phyloP scores from a whole-genome alignment of 805 yeast species.

The Nakazawaea molendinolei region DNA sequence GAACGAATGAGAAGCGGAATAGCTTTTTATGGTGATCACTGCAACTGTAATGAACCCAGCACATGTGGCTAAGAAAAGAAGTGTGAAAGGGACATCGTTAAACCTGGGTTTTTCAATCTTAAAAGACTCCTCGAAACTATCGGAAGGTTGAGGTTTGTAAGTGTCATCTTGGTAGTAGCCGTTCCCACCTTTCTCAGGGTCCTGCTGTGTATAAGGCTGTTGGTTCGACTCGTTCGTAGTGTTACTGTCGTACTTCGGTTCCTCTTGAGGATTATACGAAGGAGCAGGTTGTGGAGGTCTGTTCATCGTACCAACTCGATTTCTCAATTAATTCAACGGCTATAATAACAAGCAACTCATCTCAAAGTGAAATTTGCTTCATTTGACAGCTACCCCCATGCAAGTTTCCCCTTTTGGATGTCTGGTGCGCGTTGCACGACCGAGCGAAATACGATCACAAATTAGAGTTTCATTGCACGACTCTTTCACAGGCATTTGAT shows the following conservation, averaged over 20 bases:
- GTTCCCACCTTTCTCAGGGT: slow-evolving; percentile 5
- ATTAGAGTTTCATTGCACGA: too few relatives aligned
- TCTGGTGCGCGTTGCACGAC: too few relatives aligned
- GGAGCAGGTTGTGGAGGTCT: too few relatives aligned
- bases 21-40: slow-evolving; percentile 59
- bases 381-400: too few relatives aligned
- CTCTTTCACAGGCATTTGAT: too few relatives aligned
- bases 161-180: slow-evolving; percentile 14
- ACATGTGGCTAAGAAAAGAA: slow-evolving; percentile 39
- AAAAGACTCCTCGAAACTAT: slow-evolving; percentile 61
- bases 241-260: slow-evolving; percentile 7
- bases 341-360: too few relatives aligned
- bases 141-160: slow-evolving; percentile 12
- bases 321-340: too few relatives aligned
- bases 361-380: too few relatives aligned
- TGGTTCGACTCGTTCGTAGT: not conserved
- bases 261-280: slow-evolving; percentile 5
- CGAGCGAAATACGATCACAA: too few relatives aligned
- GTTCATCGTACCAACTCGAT: too few relatives aligned
- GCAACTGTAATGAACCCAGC: slow-evolving; percentile 70
- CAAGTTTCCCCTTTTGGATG: too few relatives aligned
- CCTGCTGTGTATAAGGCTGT: slow-evolving; percentile 2
- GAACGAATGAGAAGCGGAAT: slow-evolving; percentile 44
- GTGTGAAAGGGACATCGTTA: slow-evolving; percentile 68
- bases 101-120: slow-evolving; percentile 53